Evolutionary conservation across 2,329 filamentous ascomycete genomes (phyloP), one percentile per base, ranked within the genome.

Genomic region (Pyrenophora seminiperda): DNA sequence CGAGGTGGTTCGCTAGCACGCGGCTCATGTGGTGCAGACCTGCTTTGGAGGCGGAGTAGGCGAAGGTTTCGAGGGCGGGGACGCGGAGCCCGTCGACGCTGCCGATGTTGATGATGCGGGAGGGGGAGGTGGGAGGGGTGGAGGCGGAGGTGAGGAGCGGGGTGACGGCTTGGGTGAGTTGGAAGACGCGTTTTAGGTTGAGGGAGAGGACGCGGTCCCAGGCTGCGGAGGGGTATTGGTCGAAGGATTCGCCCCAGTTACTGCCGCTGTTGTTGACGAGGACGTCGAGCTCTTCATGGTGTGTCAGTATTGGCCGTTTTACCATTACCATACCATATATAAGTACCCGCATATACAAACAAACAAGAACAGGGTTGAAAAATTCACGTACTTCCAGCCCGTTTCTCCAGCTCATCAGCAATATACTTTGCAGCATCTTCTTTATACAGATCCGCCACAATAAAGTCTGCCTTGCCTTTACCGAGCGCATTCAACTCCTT

Each of bases 231-330:
- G 85, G 85, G 68, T 85, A 86, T 7, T 73, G 72, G 49, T 84
- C 83, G 63, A 84, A 80, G 14, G 77, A 68, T 33, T 79, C 83
- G 63, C 84, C 85, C 85, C 85, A 88, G 53, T 83, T 82, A 30
- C 81, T 82, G 57, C 85, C 85, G 37, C 77, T 81, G 74, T 88
- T 88, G 76, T 88, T 87, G 58, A 88, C 77, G 9, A 88, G 78
- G 36, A 88, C 76, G 63, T 88, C 78, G 17, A 88, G 77, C 55
- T 77, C 74, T 65, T n/a, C n/a, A n/a, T n/a, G n/a, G n/a, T n/a
- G n/a, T n/a, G n/a, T n/a, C n/a, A n/a, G n/a, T n/a, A n/a, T n/a
- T n/a, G n/a, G n/a, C n/a, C n/a, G n/a, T n/a, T n/a, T n/a, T n/a
- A n/a, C n/a, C n/a, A n/a, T n/a, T n/a, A n/a, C n/a, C n/a, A n/a